Evolutionary conservation across 108 stramenopile genomes (phyloP).

Genomic region (Mayamaea pseudoterrestris): DNA sequence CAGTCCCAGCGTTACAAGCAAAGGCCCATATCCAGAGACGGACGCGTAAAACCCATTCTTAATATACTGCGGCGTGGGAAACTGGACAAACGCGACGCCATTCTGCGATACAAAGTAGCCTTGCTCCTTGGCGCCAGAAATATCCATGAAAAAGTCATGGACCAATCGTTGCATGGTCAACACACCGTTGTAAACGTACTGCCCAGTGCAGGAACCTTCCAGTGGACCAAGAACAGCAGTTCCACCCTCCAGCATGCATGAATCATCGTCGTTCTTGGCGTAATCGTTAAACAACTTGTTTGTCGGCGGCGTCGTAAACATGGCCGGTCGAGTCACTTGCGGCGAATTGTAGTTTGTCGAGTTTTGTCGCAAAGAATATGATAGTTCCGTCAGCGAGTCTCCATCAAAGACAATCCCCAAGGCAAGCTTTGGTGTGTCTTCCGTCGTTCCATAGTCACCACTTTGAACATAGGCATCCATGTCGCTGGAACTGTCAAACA

Average conservation of each 20-base stretch:
- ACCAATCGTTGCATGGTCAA: slow-evolving; percentile 58
- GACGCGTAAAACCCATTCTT: slow-evolving; percentile 44
- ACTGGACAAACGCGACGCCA: slow-evolving; percentile 50
- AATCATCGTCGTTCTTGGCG: slow-evolving; percentile 24
- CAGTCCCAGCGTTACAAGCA: slow-evolving; percentile 40
- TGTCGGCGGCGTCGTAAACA: slow-evolving; percentile 44
- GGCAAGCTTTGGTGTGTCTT: slow-evolving; percentile 42
- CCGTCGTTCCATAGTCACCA: slow-evolving; percentile 29
- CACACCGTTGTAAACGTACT: slow-evolving; percentile 68
- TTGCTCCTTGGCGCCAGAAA: slow-evolving; percentile 22
- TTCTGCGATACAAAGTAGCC: slow-evolving; percentile 26
- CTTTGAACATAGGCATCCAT: slow-evolving; percentile 42
- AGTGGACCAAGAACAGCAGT: slow-evolving; percentile 27
- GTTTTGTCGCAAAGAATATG: slow-evolving; percentile 51
- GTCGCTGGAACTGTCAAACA: slow-evolving; percentile 34
- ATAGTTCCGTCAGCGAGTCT: slow-evolving; percentile 25
- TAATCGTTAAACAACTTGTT: slow-evolving; percentile 29
- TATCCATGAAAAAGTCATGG: slow-evolving; percentile 53
- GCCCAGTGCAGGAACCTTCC: slow-evolving; percentile 42
- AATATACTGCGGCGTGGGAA: slow-evolving; percentile 43
- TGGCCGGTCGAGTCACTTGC: slow-evolving; percentile 35
- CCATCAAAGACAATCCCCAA: slow-evolving; percentile 53
- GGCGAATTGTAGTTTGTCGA: slow-evolving; percentile 61
- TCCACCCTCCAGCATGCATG: slow-evolving; percentile 27
- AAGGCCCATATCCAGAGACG: slow-evolving; percentile 19